Evolutionary conservation across 371 early-diverging fungal genomes (phyloP).

Genomic region (Apophysomyces variabilis): DNA sequence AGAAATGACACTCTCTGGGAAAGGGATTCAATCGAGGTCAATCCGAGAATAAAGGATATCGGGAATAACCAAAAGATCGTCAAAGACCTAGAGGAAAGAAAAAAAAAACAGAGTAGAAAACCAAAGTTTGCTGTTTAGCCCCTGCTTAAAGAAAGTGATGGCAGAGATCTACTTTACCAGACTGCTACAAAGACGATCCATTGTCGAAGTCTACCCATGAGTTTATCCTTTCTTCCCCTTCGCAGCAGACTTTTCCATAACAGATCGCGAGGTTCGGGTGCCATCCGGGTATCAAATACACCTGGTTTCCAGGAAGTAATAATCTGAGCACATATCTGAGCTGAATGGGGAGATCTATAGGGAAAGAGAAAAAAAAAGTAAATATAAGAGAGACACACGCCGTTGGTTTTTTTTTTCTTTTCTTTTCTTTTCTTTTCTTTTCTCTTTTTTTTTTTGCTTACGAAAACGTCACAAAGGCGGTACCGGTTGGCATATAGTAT

Average conservation of each 20-base stretch:
- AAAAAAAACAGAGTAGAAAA: too few species aligned
- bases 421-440: not conserved
- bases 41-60: conserved; percentile 70
- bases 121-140: too few species aligned
- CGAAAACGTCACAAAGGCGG: conserved; percentile 71
- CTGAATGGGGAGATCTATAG: conserved; percentile 47
- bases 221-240: conserved; percentile 46
- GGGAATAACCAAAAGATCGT: conserved; percentile 74
- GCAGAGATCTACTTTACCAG: conserved; percentile 34
- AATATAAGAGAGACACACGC: conserved; percentile 3
- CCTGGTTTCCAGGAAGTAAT: conserved; percentile 69
- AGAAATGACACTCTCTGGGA: conserved; percentile 65
- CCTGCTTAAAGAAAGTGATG: too few species aligned
- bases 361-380: conserved; percentile 10
- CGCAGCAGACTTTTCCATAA: conserved; percentile 85
- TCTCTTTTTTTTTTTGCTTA: conserved; percentile 23
- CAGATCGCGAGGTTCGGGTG: conserved; percentile 93
- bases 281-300: conserved; percentile 71
- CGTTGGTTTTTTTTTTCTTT: not conserved
- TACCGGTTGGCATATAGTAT: conserved; percentile 56
- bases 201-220: conserved; percentile 43
- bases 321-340: conserved; percentile 65
- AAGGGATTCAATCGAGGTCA: conserved; percentile 72
- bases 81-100: conserved; percentile 51
- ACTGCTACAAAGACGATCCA: conserved; percentile 60